Percentiles rank a stretch among this genome's conserved stretches.
These are phyloP conservation scores for Ceratocystis alfenasii DNA, from an alignment of 2,329 filamentous ascomycete genomes.

Conservation along the genomic window DNA sequence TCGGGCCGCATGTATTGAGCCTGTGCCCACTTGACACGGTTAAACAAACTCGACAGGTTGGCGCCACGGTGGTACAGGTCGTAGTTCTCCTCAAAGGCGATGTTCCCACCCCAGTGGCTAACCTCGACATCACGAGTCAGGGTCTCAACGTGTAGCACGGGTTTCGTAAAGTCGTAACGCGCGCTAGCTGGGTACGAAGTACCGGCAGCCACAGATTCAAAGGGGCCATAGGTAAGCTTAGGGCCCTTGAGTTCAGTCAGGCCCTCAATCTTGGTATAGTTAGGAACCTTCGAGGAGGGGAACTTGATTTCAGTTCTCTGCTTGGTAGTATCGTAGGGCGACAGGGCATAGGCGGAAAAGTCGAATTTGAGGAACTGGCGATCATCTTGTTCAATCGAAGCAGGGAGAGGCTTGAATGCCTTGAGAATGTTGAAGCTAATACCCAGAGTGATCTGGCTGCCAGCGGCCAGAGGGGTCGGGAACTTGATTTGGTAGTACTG, in stretches of 20 bases:
- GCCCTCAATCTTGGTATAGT: slow-evolving; percentile 67
- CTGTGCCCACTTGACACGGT: slow-evolving; percentile 63
- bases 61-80: slow-evolving; percentile 79
- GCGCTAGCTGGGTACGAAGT: slow-evolving; percentile 60
- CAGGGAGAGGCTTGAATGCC: slow-evolving; percentile 68
- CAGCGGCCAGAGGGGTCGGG: slow-evolving; percentile 60
- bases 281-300: slow-evolving; percentile 61
- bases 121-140: slow-evolving; percentile 89
- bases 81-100: slow-evolving; percentile 90
- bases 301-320: slow-evolving; percentile 98
- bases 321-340: slow-evolving; percentile 73
- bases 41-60: slow-evolving; percentile 60
- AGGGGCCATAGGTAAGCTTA: slow-evolving; percentile 83
- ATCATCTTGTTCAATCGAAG: slow-evolving; percentile 68
- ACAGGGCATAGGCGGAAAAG: slow-evolving; percentile 75
- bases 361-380: slow-evolving; percentile 76
- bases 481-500: slow-evolving; percentile 81
- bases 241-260: slow-evolving; percentile 71
- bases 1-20: slow-evolving; percentile 64
- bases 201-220: slow-evolving; percentile 68
- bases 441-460: slow-evolving; percentile 69
- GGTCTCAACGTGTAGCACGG: slow-evolving; percentile 63
- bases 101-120: slow-evolving; percentile 94
- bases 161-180: slow-evolving; percentile 92
- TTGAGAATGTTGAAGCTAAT: slow-evolving; percentile 76